phyloP scores from a whole-genome alignment of 1,139 yeast species.

The Lodderomyces parapsilosis region DNA sequence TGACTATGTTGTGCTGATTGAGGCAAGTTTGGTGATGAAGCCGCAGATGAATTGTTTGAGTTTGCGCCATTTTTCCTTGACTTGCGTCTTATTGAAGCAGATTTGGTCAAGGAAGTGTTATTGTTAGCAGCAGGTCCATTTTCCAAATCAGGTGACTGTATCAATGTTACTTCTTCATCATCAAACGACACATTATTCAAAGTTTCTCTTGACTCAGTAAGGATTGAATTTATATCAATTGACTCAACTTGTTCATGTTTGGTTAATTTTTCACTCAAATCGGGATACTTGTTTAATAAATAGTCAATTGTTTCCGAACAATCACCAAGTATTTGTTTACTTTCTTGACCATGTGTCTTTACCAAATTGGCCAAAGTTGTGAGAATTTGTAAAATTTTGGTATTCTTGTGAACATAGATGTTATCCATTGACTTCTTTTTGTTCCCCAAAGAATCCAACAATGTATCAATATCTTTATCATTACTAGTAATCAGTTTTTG shows the following conservation, averaged over 20 bases:
- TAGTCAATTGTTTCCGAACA: conserved; percentile 29
- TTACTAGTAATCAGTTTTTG: conserved; percentile 29
- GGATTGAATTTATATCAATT: conserved; percentile 34
- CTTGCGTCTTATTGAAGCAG: background rate
- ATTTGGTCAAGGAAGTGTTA: conserved; percentile 8
- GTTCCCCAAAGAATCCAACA: conserved; percentile 41
- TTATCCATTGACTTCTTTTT: conserved; percentile 44
- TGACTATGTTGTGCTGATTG: background rate
- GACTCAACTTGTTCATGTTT: conserved; percentile 29
- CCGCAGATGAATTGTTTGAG: background rate
- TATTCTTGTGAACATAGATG: conserved; percentile 48
- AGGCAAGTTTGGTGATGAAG: conserved; percentile 1
- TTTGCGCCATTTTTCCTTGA: background rate
- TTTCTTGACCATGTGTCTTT: conserved; percentile 49
- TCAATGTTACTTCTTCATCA: conserved; percentile 32
- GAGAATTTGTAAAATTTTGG: conserved; percentile 44
- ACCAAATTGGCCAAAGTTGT: conserved; percentile 45
- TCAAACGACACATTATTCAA: conserved; percentile 35
- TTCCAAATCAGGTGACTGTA: conserved; percentile 25
- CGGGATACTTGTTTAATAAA: conserved; percentile 37
- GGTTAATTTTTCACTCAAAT: conserved; percentile 29
- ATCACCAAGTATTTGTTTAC: conserved; percentile 34
- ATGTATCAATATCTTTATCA: conserved; percentile 46
- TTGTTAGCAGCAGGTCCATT: conserved; percentile 11
- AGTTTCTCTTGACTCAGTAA: conserved; percentile 34